phyloP scores from a whole-genome alignment of 768 basidiomycete species.

The Phylloporus rhodoxanthus region DNA sequence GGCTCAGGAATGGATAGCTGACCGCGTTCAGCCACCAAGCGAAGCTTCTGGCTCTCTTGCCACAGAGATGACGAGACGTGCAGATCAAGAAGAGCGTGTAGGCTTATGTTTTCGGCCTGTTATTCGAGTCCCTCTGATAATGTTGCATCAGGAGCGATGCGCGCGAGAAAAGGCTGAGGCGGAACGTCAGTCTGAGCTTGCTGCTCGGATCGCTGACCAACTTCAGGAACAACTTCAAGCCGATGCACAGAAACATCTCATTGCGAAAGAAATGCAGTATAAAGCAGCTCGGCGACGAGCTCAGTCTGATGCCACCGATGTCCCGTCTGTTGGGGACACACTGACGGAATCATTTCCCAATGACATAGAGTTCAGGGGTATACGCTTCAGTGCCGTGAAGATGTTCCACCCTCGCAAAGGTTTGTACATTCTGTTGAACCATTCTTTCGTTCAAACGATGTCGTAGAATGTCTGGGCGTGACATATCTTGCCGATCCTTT shows the following conservation, averaged over 20 bases:
- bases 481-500: slow-evolving; percentile 72
- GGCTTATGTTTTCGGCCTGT: slow-evolving; percentile 12
- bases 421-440: slow-evolving; percentile 25
- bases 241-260: slow-evolving; percentile 51
- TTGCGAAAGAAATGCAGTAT: slow-evolving; percentile 44
- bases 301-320: slow-evolving; percentile 65
- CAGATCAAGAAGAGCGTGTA: slow-evolving; percentile 63
- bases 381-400: slow-evolving; percentile 59
- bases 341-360: slow-evolving; percentile 56
- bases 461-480: slow-evolving; percentile 55
- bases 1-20: slow-evolving; percentile 65
- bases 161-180: slow-evolving; percentile 54
- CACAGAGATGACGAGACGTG: slow-evolving; percentile 70
- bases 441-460: not conserved
- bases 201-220: slow-evolving; percentile 48
- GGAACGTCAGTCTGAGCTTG: slow-evolving; percentile 44
- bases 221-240: slow-evolving; percentile 63
- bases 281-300: slow-evolving; percentile 54
- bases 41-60: slow-evolving; percentile 70
- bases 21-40: slow-evolving; percentile 48
- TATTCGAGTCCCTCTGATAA: not conserved
- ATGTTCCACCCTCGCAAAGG: slow-evolving; percentile 69
- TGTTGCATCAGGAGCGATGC: slow-evolving; percentile 40
- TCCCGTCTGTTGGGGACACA: slow-evolving; percentile 44
- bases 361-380: slow-evolving; percentile 53